A percentile compares a stretch with the other conserved stretches of the same genome.
phyloP scores from a whole-genome alignment of 352 stramenopile species.

The Phytophthora lateralis region DNA sequence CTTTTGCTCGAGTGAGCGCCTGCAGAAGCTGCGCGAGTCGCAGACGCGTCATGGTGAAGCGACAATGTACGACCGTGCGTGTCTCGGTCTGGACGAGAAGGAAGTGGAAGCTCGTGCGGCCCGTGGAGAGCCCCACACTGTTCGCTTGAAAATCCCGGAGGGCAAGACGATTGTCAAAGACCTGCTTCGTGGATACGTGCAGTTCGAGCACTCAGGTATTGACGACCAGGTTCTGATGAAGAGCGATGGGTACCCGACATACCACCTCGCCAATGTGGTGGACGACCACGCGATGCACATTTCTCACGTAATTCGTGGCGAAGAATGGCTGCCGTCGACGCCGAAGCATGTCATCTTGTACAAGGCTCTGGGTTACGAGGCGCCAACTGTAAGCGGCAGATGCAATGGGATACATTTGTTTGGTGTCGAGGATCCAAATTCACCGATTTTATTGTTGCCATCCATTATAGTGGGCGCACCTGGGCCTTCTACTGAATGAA shows the following conservation, averaged over 20 bases:
- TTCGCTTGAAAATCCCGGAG: constrained; percentile 95
- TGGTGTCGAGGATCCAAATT: neutral
- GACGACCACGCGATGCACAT: constrained; percentile 98
- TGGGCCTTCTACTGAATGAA: constrained; percentile 96
- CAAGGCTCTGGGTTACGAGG: constrained; percentile 82
- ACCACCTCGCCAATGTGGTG: constrained; percentile 94
- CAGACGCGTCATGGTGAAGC: constrained; percentile 89
- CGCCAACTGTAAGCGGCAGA: constrained; percentile 49
- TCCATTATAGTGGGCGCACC: constrained; percentile 76
- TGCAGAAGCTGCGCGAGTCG: constrained; percentile 92
- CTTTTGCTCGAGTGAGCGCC: constrained; percentile 96
- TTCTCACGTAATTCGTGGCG: constrained; percentile 97
- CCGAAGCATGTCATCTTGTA: constrained; percentile 93
- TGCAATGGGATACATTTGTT: neutral
- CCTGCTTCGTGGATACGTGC: constrained; percentile 94
- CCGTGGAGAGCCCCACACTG: constrained; percentile 89
- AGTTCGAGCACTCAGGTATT: constrained; percentile 87
- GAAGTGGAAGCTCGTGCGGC: constrained; percentile 91
- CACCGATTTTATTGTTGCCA: neutral
- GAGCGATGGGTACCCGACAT: constrained; percentile 93
- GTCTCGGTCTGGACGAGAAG: constrained; percentile 91
- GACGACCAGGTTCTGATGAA: constrained; percentile 95
- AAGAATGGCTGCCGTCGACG: constrained; percentile 93
- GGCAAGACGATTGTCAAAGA: constrained; percentile 96
- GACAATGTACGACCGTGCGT: constrained; percentile 98